These are phyloP conservation scores for Steccherinum ochraceum DNA, from an alignment of 768 basidiomycete species.

Conservation along the genomic window DNA sequence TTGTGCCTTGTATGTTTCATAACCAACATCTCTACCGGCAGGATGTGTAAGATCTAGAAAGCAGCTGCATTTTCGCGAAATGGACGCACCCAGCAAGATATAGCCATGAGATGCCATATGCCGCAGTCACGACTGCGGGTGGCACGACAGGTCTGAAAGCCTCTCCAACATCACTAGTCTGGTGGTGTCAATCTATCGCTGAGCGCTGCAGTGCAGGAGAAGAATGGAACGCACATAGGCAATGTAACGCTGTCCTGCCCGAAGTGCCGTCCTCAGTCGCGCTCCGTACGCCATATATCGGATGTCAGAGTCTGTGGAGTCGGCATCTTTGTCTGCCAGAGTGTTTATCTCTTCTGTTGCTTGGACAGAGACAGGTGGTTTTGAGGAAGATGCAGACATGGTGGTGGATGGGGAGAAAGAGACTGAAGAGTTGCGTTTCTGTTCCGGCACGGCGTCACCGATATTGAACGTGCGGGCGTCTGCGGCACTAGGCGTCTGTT, in stretches of 20 bases:
- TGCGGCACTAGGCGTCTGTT: background rate
- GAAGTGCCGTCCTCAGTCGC: slow-evolving; percentile 68
- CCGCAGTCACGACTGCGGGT: slow-evolving; percentile 64
- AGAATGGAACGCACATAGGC: slow-evolving; percentile 53
- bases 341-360: slow-evolving; percentile 45
- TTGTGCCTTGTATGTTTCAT: slow-evolving; percentile 77
- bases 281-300: slow-evolving; percentile 76
- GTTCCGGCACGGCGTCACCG: background rate
- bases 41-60: background rate
- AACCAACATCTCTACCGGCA: slow-evolving; percentile 56
- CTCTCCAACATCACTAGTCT: slow-evolving; percentile 82
- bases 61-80: background rate
- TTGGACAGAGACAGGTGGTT: slow-evolving; percentile 16
- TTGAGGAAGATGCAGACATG: background rate
- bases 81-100: slow-evolving; percentile 57
- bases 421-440: background rate
- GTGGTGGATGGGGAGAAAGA: slow-evolving; percentile 1
- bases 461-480: background rate
- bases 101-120: slow-evolving; percentile 78
- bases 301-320: slow-evolving; percentile 61
- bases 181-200: slow-evolving; percentile 17
- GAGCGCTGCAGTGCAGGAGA: background rate
- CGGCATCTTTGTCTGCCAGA: slow-evolving; percentile 58
- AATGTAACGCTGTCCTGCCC: slow-evolving; percentile 64
- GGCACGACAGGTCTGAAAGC: slow-evolving; percentile 76